A percentile compares a stretch with the other conserved stretches of the same genome.
These are phyloP conservation scores for Suhomyces taliae DNA, from an alignment of 1,139 yeast genomes.

Conservation along the genomic window DNA sequence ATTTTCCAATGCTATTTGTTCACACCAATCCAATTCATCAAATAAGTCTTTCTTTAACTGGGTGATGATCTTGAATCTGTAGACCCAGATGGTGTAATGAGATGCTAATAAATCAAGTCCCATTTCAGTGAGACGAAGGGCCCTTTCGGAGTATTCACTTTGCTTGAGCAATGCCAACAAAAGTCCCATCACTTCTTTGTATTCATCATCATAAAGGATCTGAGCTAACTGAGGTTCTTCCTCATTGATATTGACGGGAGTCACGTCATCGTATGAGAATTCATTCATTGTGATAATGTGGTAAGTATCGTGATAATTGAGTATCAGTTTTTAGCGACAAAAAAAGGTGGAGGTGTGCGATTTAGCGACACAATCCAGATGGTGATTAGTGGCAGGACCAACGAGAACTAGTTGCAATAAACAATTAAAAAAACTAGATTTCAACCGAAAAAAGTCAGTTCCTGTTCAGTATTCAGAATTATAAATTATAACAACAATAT, in stretches of 20 bases:
- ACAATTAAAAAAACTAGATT: too few relatives aligned
- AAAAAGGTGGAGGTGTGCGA: not conserved
- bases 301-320: not conserved
- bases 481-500: too few relatives aligned
- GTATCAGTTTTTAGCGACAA: not conserved
- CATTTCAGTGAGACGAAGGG: constrained; percentile 60
- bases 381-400: not conserved
- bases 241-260: constrained; percentile 42
- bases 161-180: constrained; percentile 59
- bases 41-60: constrained; percentile 32
- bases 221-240: constrained; percentile 62
- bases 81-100: constrained; percentile 90
- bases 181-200: constrained; percentile 58
- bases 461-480: too few relatives aligned
- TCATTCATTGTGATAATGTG: not conserved
- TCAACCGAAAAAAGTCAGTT: too few relatives aligned
- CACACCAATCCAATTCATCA: constrained; percentile 60
- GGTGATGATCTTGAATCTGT: constrained; percentile 59
- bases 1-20: constrained; percentile 67
- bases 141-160: constrained; percentile 69
- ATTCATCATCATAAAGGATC: constrained; percentile 76
- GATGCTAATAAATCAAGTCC: constrained; percentile 78
- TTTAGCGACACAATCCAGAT: not conserved
- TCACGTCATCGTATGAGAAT: constrained; percentile 36
- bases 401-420: too few relatives aligned